These are phyloP conservation scores for Acrodontium crateriforme DNA, from an alignment of 2,329 filamentous ascomycete genomes.

Conservation along the genomic window DNA sequence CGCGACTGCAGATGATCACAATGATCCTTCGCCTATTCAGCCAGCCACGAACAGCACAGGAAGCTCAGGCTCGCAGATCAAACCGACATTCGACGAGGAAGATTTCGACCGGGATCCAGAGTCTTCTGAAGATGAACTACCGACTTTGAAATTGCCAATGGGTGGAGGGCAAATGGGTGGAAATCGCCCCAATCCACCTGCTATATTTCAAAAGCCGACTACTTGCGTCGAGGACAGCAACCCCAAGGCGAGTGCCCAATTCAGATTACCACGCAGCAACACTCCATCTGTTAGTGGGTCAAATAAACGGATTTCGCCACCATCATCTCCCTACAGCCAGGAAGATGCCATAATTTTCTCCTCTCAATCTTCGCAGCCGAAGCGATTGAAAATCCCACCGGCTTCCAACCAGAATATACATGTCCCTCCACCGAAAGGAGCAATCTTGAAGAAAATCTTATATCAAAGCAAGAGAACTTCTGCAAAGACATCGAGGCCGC, in stretches of 20 bases:
- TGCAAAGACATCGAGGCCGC: slow-evolving; percentile 1
- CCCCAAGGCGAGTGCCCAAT: slow-evolving; percentile 1
- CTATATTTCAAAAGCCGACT: slow-evolving; percentile 1
- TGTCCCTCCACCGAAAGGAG: too few relatives aligned
- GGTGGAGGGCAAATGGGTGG: not conserved
- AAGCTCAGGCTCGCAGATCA: slow-evolving; percentile 3
- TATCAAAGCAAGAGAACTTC: too few relatives aligned
- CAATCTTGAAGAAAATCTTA: too few relatives aligned
- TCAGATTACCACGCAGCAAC: slow-evolving; percentile 2
- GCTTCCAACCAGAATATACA: too few relatives aligned
- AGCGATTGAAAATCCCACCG: too few relatives aligned
- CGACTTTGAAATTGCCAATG: not conserved
- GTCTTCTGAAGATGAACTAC: slow-evolving; percentile 3
- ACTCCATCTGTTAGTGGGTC: slow-evolving; percentile 1
- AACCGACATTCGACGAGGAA: slow-evolving; percentile 3
- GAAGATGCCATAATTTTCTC: too few relatives aligned
- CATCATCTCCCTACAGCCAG: too few relatives aligned
- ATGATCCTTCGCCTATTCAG: slow-evolving; percentile 10
- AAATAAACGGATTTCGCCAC: not conserved
- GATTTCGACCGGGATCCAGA: slow-evolving; percentile 4
- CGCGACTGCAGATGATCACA: slow-evolving; percentile 25
- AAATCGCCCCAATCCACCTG: not conserved
- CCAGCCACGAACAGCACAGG: slow-evolving; percentile 5
- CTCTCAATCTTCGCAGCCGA: too few relatives aligned
- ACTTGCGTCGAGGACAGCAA: slow-evolving; percentile 4